Evolutionary conservation across 306 rosid species (phyloP).

Genomic region (Trifolium fragiferum): DNA sequence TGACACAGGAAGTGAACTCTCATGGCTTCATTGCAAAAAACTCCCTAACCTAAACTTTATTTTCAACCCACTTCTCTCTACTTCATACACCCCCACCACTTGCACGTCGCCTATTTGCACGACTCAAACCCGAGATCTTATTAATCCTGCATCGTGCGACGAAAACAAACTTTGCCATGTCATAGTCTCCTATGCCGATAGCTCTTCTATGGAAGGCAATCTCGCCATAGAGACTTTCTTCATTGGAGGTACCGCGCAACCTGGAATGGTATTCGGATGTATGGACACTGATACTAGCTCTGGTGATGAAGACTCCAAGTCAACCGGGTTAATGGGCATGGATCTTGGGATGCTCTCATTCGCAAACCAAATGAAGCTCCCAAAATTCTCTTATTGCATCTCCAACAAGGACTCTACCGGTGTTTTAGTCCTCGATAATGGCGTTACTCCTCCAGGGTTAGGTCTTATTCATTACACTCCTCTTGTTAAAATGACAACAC

Average conservation of each 20-base stretch:
- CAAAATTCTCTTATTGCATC: conserved; percentile 88
- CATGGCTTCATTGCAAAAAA: conserved; percentile 82
- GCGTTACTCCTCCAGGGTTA: conserved; percentile 51
- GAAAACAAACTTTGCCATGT: conserved; percentile 68
- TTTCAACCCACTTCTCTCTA: conserved; percentile 63
- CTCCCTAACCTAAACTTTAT: conserved; percentile 48
- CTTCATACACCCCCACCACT: conserved; percentile 60
- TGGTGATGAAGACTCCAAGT: conserved; percentile 67
- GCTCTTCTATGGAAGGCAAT: conserved; percentile 69
- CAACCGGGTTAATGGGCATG: conserved; percentile 82
- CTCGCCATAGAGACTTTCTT: conserved; percentile 69
- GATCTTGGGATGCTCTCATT: conserved; percentile 77
- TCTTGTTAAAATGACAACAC: conserved; percentile 56
- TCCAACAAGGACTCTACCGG: conserved; percentile 67
- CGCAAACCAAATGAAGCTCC: conserved; percentile 58
- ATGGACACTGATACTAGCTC: conserved; percentile 80
- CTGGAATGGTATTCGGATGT: conserved; percentile 63
- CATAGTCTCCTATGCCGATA: conserved; percentile 73
- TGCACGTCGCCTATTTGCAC: conserved; percentile 61
- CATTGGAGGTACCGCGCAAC: conserved; percentile 50
- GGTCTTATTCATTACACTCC: conserved; percentile 72
- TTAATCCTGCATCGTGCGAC: conserved; percentile 74
- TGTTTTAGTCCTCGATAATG: conserved; percentile 62
- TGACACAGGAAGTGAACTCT: conserved; percentile 93
- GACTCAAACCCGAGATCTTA: conserved; percentile 60